Conservation (phyloP, 139 green algal genomes). For the Pleodorina starrii region DNA sequence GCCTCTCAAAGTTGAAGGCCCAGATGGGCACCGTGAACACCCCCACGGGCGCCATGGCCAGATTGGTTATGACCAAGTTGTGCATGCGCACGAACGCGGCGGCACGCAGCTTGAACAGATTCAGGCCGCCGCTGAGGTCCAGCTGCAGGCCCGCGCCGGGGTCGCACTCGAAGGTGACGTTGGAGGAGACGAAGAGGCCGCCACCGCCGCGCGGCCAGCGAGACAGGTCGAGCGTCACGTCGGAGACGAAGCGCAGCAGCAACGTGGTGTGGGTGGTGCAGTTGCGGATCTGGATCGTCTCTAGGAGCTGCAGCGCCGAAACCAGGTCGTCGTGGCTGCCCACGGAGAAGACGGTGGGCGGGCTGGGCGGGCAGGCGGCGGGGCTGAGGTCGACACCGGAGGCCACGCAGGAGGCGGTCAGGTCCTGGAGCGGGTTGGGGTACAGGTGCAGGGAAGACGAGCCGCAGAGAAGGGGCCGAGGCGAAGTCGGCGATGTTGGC, state of each 20-base stretch:
- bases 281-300: not conserved
- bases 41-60: slow-evolving; percentile 13
- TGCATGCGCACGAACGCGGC: not conserved
- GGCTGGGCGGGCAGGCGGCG: not conserved
- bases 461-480: too few relatives aligned
- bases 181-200: slow-evolving; percentile 27
- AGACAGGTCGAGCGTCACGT: not conserved
- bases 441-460: too few relatives aligned
- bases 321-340: slow-evolving; percentile 7
- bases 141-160: not conserved
- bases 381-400: not conserved
- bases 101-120: slow-evolving; percentile 27
- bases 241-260: not conserved
- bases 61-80: slow-evolving; percentile 10
- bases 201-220: not conserved
- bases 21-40: slow-evolving; percentile 32
- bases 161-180: slow-evolving; percentile 22
- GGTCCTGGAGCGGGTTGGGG: too few relatives aligned
- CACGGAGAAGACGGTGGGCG: not conserved
- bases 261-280: not conserved
- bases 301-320: not conserved
- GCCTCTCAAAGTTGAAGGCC: slow-evolving; percentile 25
- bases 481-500: too few relatives aligned
- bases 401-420: not conserved
- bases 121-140: slow-evolving; percentile 8